Evolutionary conservation across 768 basidiomycete species (phyloP).

Genomic region (Hericium coralloides): DNA sequence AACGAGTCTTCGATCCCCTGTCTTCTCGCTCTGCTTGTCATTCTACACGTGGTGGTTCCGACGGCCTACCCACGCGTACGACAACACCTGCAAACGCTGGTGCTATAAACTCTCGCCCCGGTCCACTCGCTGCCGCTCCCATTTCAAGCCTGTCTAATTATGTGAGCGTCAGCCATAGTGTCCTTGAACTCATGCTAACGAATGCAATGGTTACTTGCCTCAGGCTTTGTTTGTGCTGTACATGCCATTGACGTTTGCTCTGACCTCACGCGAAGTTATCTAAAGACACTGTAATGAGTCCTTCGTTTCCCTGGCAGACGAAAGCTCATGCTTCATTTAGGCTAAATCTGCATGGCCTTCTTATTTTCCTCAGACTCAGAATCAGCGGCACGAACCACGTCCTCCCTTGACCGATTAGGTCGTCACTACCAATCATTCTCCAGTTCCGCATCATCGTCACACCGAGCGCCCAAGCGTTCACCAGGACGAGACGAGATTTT

Average conservation of each 20-base stretch:
- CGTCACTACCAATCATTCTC: slow-evolving; percentile 6
- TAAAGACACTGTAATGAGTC: background rate
- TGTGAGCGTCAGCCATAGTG: background rate
- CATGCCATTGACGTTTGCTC: slow-evolving; percentile 9
- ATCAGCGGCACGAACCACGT: background rate
- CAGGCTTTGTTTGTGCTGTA: slow-evolving; percentile 5
- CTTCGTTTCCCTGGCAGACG: background rate
- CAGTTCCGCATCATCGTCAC: slow-evolving; percentile 1
- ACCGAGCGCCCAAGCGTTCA: background rate
- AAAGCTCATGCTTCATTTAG: background rate
- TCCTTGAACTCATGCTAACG: background rate
- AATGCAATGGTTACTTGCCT: background rate
- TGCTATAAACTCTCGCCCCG: background rate
- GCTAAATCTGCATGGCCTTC: slow-evolving; percentile 9
- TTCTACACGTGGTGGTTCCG: background rate
- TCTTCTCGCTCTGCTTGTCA: background rate
- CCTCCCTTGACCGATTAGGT: background rate
- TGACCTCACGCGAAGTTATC: slow-evolving; percentile 7
- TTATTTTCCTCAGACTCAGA: slow-evolving; percentile 10
- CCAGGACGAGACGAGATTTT: background rate
- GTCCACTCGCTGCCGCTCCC: background rate
- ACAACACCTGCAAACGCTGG: background rate
- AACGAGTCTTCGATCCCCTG: background rate
- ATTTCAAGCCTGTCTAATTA: background rate
- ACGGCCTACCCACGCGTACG: background rate